Conservation (phyloP, 1,139 yeast species). For the Trichomonascaceae sp. region DNA sequence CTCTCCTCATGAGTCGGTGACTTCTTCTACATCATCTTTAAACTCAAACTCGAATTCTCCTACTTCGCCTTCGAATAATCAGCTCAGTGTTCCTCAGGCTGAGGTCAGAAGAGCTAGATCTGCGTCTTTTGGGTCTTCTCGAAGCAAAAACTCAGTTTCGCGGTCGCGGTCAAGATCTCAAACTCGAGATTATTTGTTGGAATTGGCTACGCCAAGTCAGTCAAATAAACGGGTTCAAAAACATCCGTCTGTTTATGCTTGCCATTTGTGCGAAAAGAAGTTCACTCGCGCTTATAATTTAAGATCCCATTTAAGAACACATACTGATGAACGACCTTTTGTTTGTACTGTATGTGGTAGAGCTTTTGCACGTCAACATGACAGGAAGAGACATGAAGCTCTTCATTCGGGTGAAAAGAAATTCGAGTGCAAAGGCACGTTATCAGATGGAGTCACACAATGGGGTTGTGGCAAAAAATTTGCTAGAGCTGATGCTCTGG, state of each 20-base stretch:
- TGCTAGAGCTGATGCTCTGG: conserved; percentile 92
- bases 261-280: conserved; percentile 76
- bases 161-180: conserved; percentile 23
- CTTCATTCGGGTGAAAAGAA: conserved; percentile 87
- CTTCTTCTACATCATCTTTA: not conserved
- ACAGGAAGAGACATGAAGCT: conserved; percentile 88
- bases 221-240: conserved; percentile 55
- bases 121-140: conserved; percentile 7
- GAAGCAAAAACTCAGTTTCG: conserved; percentile 12
- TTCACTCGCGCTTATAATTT: conserved; percentile 91
- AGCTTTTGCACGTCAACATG: conserved; percentile 95
- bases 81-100: conserved; percentile 4
- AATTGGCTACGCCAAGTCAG: conserved; percentile 30
- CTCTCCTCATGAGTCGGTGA: not conserved
- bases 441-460: conserved; percentile 50
- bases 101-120: conserved; percentile 5
- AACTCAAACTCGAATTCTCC: conserved; percentile 7
- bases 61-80: conserved; percentile 3
- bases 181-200: conserved; percentile 33
- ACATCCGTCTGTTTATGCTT: conserved; percentile 74
- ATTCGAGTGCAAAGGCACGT: conserved; percentile 72
- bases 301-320: conserved; percentile 87
- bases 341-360: conserved; percentile 82
- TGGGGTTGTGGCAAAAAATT: conserved; percentile 95
- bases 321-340: conserved; percentile 90